These are phyloP conservation scores for Stachybotrys chartarum DNA, from an alignment of 2,329 filamentous ascomycete species.

Conservation along the genomic window DNA sequence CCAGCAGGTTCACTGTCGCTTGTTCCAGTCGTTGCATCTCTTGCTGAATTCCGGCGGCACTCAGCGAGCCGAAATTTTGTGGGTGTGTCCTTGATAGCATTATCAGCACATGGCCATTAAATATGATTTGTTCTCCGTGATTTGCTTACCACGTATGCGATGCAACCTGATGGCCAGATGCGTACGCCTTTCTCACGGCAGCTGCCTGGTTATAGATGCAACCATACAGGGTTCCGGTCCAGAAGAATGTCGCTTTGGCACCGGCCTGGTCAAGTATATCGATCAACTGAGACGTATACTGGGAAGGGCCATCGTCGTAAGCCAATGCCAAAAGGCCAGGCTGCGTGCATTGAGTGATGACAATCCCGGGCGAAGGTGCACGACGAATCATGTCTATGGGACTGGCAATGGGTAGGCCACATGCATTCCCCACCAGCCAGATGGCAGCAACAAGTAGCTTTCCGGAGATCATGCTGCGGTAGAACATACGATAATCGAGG, in stretches of 20 bases:
- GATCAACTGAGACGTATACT: constrained; percentile 40
- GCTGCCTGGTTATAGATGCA: constrained; percentile 42
- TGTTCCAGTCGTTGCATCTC: constrained; percentile 46
- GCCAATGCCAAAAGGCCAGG: constrained; percentile 42
- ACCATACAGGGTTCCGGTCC: constrained; percentile 42
- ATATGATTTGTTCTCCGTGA: background rate
- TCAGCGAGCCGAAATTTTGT: constrained; percentile 31
- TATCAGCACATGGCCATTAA: background rate
- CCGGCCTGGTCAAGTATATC: constrained; percentile 40
- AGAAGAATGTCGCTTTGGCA: constrained; percentile 48
- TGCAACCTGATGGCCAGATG: constrained; percentile 44
- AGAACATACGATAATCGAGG: background rate
- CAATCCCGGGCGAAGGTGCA: constrained; percentile 26
- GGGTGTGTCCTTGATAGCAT: constrained; percentile 32
- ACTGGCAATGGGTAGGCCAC: constrained; percentile 20
- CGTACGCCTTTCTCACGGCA: constrained; percentile 46
- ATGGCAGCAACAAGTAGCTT: constrained; percentile 4
- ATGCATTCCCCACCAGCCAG: constrained; percentile 16
- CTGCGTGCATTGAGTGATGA: constrained; percentile 36
- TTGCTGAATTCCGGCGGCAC: constrained; percentile 28
- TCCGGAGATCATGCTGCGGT: background rate
- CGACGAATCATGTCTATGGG: constrained; percentile 34
- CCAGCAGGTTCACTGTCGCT: constrained; percentile 42
- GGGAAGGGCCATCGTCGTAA: constrained; percentile 46
- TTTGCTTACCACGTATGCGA: constrained; percentile 41